Percentiles rank a stretch among this genome's conserved stretches.
These are phyloP conservation scores for Gloeostereum incarnatum DNA, from an alignment of 768 basidiomycete genomes.

Conservation along the genomic window DNA sequence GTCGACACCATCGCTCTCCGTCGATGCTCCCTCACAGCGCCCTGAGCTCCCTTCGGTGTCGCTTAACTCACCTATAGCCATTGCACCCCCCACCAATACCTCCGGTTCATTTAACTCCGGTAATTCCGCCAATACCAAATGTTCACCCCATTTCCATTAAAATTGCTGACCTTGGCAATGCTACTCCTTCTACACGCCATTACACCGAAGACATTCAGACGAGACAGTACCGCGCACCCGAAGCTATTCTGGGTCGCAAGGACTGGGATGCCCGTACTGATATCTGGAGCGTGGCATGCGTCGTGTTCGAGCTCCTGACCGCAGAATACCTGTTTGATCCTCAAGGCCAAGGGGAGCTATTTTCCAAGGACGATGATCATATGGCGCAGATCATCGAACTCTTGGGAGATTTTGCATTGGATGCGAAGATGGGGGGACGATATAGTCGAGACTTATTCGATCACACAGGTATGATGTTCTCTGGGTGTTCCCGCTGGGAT, in stretches of 20 bases:
- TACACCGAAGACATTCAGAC: conserved; percentile 96
- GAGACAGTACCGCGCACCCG: conserved; percentile 92
- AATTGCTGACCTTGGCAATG: conserved; percentile 92
- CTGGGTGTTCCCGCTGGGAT: neutral
- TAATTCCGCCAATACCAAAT: neutral
- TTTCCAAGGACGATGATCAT: conserved; percentile 92
- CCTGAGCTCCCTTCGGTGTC: neutral
- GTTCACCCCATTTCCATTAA: conserved; percentile 66
- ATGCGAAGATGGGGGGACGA: conserved; percentile 75
- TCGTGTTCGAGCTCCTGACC: conserved; percentile 85
- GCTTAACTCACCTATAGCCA: conserved; percentile 1
- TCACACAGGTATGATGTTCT: conserved; percentile 39
- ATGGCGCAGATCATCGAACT: conserved; percentile 94
- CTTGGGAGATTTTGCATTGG: conserved; percentile 66
- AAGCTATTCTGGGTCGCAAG: conserved; percentile 80
- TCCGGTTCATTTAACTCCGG: conserved; percentile 1
- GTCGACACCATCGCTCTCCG: neutral
- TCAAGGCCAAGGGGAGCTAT: conserved; percentile 69
- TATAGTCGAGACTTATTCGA: conserved; percentile 85
- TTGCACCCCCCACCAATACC: neutral
- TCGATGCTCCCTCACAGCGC: neutral
- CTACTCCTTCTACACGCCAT: conserved; percentile 83
- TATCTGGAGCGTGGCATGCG: conserved; percentile 87
- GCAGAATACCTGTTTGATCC: conserved; percentile 92
- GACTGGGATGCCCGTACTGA: conserved; percentile 86